Evolutionary conservation across 164 flowering plant species (phyloP).

Genomic region (Tinospora cordifolia): DNA sequence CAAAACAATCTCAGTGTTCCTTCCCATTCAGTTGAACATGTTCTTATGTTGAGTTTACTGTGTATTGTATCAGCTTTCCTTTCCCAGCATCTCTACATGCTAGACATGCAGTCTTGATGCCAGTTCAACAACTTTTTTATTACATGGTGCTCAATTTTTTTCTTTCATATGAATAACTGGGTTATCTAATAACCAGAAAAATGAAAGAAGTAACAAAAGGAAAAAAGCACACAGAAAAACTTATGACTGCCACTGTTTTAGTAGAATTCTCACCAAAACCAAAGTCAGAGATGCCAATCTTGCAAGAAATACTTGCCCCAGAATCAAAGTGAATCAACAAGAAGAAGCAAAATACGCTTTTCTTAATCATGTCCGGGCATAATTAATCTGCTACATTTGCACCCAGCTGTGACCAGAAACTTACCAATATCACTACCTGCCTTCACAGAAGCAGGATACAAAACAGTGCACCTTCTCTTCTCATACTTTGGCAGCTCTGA

Average conservation of each 20-base stretch:
- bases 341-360: background rate
- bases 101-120: too few species aligned
- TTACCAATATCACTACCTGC: conserved; percentile 89
- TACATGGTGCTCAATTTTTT: too few species aligned
- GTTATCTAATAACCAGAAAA: too few species aligned
- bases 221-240: too few species aligned
- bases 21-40: too few species aligned
- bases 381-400: background rate
- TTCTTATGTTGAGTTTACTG: too few species aligned
- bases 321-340: background rate
- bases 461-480: conserved; percentile 45
- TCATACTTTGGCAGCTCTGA: conserved; percentile 72
- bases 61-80: too few species aligned
- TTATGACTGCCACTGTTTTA: background rate
- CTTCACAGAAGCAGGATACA: conserved; percentile 88
- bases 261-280: background rate
- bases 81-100: too few species aligned
- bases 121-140: too few species aligned
- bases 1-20: too few species aligned
- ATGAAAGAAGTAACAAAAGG: too few species aligned
- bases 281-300: background rate
- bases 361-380: background rate
- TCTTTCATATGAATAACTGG: too few species aligned
- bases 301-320: background rate
- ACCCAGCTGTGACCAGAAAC: conserved; percentile 6